Evolutionary conservation across 2,329 filamentous ascomycete species (phyloP).

Genomic region (Colletotrichum endophyticum): DNA sequence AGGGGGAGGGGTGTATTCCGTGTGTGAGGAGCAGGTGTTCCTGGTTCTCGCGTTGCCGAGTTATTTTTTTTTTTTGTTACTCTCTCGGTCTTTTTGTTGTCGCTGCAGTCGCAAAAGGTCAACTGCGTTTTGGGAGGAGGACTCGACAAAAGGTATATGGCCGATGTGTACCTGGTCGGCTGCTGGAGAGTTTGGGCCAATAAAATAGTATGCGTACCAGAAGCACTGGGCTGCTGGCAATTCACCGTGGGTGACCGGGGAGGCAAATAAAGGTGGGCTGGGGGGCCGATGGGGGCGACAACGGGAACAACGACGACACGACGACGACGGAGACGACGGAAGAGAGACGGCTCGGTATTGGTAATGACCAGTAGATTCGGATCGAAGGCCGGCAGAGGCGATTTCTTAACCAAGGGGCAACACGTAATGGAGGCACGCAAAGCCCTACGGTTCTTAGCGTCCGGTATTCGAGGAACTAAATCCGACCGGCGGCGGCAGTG

Average conservation of each 20-base stretch:
- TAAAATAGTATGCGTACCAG: not conserved
- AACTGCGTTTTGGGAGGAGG: not conserved
- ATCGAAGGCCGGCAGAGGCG: not conserved
- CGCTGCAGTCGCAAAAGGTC: not conserved
- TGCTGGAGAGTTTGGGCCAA: not conserved
- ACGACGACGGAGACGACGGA: not conserved
- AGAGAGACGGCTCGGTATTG: not conserved
- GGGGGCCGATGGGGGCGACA: slow-evolving; percentile 4
- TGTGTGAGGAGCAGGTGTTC: not conserved
- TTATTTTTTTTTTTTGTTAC: not conserved
- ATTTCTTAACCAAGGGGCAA: not conserved
- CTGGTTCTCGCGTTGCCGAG: not conserved
- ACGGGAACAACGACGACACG: not conserved
- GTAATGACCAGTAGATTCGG: slow-evolving; percentile 12
- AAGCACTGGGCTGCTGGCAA: not conserved
- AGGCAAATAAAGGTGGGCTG: slow-evolving; percentile 15
- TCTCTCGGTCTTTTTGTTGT: not conserved
- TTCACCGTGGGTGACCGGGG: slow-evolving; percentile 1
- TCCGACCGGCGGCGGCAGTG: not conserved
- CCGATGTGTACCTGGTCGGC: not conserved
- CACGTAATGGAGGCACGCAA: not conserved
- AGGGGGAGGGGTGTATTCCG: not conserved
- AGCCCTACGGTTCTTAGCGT: not conserved
- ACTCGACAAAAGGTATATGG: not conserved
- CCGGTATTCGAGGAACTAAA: not conserved